Percentiles rank a stretch among this genome's conserved stretches.
phyloP scores from a whole-genome alignment of 768 basidiomycete species.

The Coprinopsis cinerea region DNA sequence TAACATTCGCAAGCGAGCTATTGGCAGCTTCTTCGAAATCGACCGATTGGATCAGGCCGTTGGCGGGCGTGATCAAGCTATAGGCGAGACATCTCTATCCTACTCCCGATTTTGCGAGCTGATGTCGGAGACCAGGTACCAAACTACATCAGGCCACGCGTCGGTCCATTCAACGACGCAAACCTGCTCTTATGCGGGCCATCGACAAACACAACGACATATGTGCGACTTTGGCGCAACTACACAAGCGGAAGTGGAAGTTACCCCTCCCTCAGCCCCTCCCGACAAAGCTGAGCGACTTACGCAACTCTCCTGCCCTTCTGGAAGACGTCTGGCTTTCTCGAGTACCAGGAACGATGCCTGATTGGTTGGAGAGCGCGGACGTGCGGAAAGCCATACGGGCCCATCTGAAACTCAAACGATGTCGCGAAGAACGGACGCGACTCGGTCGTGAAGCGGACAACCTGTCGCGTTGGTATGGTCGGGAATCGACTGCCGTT shows the following conservation, averaged over 20 bases:
- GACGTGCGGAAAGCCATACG: neutral
- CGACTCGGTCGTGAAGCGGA: neutral
- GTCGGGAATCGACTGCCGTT: neutral
- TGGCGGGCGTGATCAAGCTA: neutral
- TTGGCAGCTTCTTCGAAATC: neutral
- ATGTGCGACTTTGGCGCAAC: conserved; percentile 18
- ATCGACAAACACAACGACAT: conserved; percentile 19
- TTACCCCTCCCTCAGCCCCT: conserved; percentile 29
- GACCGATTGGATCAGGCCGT: neutral
- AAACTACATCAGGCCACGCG: conserved; percentile 21
- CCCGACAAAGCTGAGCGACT: conserved; percentile 21
- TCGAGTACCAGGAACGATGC: neutral
- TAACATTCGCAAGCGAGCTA: neutral
- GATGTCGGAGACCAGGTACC: conserved; percentile 17
- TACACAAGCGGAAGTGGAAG: conserved; percentile 16
- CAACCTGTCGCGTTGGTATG: neutral
- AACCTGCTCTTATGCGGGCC: conserved; percentile 22
- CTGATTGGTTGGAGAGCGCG: neutral
- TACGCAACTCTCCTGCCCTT: conserved; percentile 20
- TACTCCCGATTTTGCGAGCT: neutral
- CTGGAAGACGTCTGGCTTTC: conserved; percentile 33
- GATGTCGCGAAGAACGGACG: neutral
- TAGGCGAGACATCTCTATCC: neutral
- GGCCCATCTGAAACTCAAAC: neutral
- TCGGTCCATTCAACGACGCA: conserved; percentile 24